A percentile compares a stretch with the other conserved stretches of the same genome.
Conservation (phyloP, 805 yeast genomes). For the Wickerhamiella sorbophila region DNA sequence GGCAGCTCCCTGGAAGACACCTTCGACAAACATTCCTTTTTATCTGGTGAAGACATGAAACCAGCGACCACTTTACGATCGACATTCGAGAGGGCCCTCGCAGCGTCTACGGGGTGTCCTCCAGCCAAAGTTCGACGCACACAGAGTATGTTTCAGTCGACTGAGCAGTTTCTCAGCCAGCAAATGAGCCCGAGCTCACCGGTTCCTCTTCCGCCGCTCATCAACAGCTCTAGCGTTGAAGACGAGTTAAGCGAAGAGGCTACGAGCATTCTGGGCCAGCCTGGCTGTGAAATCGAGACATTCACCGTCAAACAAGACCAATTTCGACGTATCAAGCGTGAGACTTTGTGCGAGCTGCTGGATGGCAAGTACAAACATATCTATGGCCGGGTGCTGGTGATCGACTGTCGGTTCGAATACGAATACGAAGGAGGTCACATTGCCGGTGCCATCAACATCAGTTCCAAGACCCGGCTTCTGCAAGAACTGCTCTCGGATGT, state of each 20-base stretch:
- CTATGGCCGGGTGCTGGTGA: constrained; percentile 43
- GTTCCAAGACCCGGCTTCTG: constrained; percentile 57
- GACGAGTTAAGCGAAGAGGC: constrained; percentile 12
- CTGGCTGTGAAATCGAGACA: constrained; percentile 27
- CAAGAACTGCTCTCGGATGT: constrained; percentile 32
- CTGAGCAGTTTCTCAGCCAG: constrained; percentile 32
- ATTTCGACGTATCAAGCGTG: constrained; percentile 53
- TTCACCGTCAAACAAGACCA: constrained; percentile 40
- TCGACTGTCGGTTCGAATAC: constrained; percentile 88
- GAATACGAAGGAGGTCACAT: constrained; percentile 93
- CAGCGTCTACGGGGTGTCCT: not conserved
- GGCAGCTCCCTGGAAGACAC: not conserved
- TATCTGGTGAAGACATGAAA: not conserved
- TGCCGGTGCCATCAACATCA: constrained; percentile 62
- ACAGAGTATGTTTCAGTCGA: constrained; percentile 54
- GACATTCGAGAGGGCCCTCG: not conserved
- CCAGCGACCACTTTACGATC: not conserved
- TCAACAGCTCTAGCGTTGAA: constrained; percentile 11
- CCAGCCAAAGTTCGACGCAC: constrained; percentile 38
- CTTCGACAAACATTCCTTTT: not conserved
- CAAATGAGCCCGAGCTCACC: constrained; percentile 18
- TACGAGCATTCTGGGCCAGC: constrained; percentile 9
- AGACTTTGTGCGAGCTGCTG: constrained; percentile 42
- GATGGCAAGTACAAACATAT: constrained; percentile 37
- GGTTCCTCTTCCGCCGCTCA: not conserved